Evolutionary conservation across 768 basidiomycete genomes (phyloP).

Genomic region (Panaeolus cyanescens): DNA sequence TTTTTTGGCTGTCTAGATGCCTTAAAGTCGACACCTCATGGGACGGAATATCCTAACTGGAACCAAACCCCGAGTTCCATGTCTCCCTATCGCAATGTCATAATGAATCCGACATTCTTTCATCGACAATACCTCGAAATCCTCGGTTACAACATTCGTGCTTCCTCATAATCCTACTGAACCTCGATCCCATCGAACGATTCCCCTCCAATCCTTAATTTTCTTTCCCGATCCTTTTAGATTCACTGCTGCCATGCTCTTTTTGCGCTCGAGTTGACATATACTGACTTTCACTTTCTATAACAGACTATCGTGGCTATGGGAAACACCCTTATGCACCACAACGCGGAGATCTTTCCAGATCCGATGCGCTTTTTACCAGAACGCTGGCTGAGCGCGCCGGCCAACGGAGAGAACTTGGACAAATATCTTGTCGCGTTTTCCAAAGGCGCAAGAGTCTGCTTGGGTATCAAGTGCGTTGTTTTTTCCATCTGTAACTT

Average conservation of each 20-base stretch:
- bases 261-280: background rate
- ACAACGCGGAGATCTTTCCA: constrained; percentile 39
- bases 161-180: background rate
- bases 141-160: background rate
- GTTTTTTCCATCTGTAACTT: background rate
- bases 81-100: background rate
- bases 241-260: background rate
- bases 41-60: background rate
- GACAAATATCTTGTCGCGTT: constrained; percentile 45
- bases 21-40: background rate
- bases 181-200: constrained; percentile 3
- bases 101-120: background rate
- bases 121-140: background rate
- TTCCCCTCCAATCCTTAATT: background rate
- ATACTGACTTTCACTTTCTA: background rate
- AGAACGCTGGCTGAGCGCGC: constrained; percentile 41
- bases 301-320: constrained; percentile 43
- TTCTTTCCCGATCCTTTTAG: background rate
- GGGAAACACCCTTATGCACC: constrained; percentile 39
- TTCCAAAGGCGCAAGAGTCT: constrained; percentile 46
- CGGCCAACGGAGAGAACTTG: constrained; percentile 28
- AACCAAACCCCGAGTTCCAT: background rate
- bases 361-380: constrained; percentile 41
- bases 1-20: constrained; percentile 1
- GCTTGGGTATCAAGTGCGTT: constrained; percentile 46